Conservation (phyloP, 495 filamentous ascomycete genomes). For the Letharia lupina region DNA sequence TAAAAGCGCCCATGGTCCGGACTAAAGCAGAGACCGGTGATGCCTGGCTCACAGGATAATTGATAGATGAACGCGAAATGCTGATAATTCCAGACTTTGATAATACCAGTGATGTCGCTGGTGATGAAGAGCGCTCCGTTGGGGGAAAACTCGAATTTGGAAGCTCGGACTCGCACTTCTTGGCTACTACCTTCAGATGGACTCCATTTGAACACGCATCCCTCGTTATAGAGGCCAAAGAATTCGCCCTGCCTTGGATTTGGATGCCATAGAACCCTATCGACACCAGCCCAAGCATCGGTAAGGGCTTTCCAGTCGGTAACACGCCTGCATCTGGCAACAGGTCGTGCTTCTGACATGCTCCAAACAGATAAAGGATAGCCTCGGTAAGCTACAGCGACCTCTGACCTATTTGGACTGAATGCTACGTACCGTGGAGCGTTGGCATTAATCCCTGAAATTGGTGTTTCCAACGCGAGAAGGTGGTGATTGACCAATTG, state of each 20-base stretch:
- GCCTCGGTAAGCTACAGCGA: slow-evolving; percentile 25
- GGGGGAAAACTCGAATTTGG: neutral
- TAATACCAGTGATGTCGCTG: slow-evolving; percentile 2
- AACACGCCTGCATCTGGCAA: neutral
- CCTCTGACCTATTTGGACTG: slow-evolving; percentile 18
- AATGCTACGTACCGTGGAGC: slow-evolving; percentile 18
- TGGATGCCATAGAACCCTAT: slow-evolving; percentile 1
- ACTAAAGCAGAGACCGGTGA: slow-evolving; percentile 3
- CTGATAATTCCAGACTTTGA: slow-evolving; percentile 1
- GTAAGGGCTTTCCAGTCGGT: neutral
- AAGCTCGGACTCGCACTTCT: neutral
- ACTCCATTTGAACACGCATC: slow-evolving; percentile 8
- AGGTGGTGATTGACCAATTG: slow-evolving; percentile 18
- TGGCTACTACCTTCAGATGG: neutral
- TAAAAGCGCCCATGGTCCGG: slow-evolving; percentile 14
- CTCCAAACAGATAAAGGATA: slow-evolving; percentile 26
- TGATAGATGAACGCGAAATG: slow-evolving; percentile 6
- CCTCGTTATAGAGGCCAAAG: slow-evolving; percentile 8
- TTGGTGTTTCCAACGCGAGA: neutral
- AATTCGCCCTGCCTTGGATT: neutral
- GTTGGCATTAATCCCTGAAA: slow-evolving; percentile 8
- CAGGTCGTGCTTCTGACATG: neutral
- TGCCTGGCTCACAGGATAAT: slow-evolving; percentile 2
- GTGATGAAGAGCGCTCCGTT: slow-evolving; percentile 3
- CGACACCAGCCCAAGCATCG: neutral